Evolutionary conservation across 1,284 basidiomycete genomes (phyloP), one percentile per base, ranked within the genome.

Genomic region (Puccinia polysora): DNA sequence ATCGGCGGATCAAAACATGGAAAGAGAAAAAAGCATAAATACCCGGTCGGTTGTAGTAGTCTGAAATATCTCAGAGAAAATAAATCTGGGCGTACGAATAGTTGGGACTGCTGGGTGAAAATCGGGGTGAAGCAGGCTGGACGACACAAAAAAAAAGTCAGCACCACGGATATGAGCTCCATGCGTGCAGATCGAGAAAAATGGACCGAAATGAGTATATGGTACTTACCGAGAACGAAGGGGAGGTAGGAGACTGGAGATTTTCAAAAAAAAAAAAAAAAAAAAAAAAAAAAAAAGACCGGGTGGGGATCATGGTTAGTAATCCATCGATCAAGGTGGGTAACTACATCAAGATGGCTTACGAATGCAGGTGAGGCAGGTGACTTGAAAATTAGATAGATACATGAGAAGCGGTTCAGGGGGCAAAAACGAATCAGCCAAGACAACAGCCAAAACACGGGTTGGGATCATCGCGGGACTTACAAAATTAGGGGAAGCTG

Each of bases 91-190:
- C 76, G 4, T 74, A 76, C 69, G 77, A 77, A 71, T 78, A 78
- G 40, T 75, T 76, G 1, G 78, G 77, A 72, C 76, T 78, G n/a
- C 77, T 78, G 2, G 78, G 77, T 28, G 78, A 78, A 60, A 73
- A 73, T 45, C 62, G 34, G 28, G 70, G 70, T 49, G 70, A 73
- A 20, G 70, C 70, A 38, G 70, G 70, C 70, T 73, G 30, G 4
- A 55, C 12, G 47, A 47, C 2, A 1, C 6, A 28, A 25, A 32
- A 20, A 8, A 36, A 40, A 18, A 50, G 28, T 23, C 8, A 10
- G 47, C n/a, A 2, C 47, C 14, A 38, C 34, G 32, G 23, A 23
- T 69, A 15, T 50, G 4, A 50, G 43, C 23, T 30, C 10, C 36
- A 53, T 20, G 7, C 18, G 4, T 32, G 50, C 45, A 25, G 38